Base-by-base conservation (phyloP, 108 stramenopile species). In the Mediolabrus comicus region DNA sequence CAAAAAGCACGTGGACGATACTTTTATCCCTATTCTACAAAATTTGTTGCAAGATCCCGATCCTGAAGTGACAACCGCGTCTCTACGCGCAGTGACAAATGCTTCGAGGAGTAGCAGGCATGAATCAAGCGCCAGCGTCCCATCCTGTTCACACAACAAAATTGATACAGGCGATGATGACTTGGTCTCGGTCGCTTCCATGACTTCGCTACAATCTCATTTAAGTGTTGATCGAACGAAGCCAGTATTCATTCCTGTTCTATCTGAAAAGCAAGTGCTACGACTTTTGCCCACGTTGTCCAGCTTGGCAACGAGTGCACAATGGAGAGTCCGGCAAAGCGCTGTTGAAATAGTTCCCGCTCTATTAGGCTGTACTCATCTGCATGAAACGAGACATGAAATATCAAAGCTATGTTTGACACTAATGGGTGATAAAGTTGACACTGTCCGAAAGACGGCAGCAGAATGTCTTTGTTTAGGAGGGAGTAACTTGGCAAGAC, bases 321-420 rank as follows among this genome's bases (percentile, higher is more conserved):
- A 96, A 59, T 96, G 95, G 95, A 81, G 95, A 27, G 92, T 96
- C 0, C 78, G 95, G 26, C 91, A 92, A 66, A 89, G 87, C 63
- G 95, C 95, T 13, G 95, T 96, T 13, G 95, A 96, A 80, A 92
- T 96, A 53, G 92, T 96, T 51, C 95, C 95, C 4, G 92, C 92
- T 24, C 77, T 96, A 34, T 80, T 96, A 12, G 92, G 92, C 6
- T 92, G 90, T 35, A 96, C 95, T 3, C 75, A 81, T 59, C 80
- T 80, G 13, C 77, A 89, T 17, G 90, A 92, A 66, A 91, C 91
- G 16, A 77, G 95, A 56, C 76, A 89, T 32, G 91, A 92, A 59
- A 92, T 96, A 65, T 87, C 92, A 6, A 71, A 86, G 32, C 65
- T 96, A 43, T 92, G 89, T 59, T 54, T 93, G 16, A 72, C 72